Percentiles rank a stretch among this genome's conserved stretches.
Conservation (phyloP, 805 yeast genomes). For the Lipomyces spencermartinsiae region DNA sequence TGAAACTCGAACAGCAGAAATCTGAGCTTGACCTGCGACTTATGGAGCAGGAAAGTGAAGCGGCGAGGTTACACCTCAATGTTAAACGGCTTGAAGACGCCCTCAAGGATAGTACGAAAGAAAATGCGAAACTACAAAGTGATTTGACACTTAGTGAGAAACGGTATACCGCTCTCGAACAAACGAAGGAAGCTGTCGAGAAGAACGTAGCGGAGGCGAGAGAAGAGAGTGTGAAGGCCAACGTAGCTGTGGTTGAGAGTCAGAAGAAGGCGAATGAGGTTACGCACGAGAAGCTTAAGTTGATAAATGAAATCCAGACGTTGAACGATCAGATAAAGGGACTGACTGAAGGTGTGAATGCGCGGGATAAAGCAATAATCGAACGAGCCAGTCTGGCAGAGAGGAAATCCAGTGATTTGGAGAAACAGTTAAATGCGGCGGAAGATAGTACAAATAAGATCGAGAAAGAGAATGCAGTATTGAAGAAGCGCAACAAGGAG, state of each 20-base stretch:
- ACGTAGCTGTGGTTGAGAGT: slow-evolving; percentile 21
- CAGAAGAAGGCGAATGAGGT: slow-evolving; percentile 16
- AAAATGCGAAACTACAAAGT: neutral
- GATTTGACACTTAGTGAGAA: slow-evolving; percentile 6
- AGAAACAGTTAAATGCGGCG: neutral
- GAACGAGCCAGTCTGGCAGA: slow-evolving; percentile 2
- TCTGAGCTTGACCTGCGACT: slow-evolving; percentile 1
- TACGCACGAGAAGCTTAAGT: slow-evolving; percentile 7
- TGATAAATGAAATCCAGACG: neutral
- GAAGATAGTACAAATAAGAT: neutral
- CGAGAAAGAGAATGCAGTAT: slow-evolving; percentile 4
- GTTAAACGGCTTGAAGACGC: neutral
- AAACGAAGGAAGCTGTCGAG: neutral
- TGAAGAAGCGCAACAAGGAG: slow-evolving; percentile 15
- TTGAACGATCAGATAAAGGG: neutral
- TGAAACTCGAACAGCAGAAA: slow-evolving; percentile 11
- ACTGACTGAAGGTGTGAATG: neutral
- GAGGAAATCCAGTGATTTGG: slow-evolving; percentile 11
- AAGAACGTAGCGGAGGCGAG: slow-evolving; percentile 13
- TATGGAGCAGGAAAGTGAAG: neutral
- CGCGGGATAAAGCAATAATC: neutral
- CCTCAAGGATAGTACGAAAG: neutral
- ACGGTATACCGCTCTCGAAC: neutral
- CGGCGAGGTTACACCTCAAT: neutral
- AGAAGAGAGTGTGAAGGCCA: slow-evolving; percentile 23